Base-by-base conservation (phyloP, 371 early-diverging fungal genomes). In the Choanephora cucurbitarum region DNA sequence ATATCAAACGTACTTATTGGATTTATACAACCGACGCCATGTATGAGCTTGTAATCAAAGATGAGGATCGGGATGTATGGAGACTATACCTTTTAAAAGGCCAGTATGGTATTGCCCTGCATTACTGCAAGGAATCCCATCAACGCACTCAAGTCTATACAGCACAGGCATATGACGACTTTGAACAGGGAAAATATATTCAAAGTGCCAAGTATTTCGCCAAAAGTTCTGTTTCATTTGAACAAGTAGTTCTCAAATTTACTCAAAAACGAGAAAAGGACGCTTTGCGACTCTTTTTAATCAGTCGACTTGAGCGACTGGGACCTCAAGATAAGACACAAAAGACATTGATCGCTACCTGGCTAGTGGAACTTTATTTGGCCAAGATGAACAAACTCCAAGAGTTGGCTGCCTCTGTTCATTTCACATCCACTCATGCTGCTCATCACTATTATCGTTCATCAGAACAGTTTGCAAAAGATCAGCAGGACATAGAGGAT, bases 41-140 rank as follows among this genome's bases (percentile, higher is more conserved):
- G 39, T 92, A 87, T 58, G 97, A 97, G 67, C 76, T 97, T 10
- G 80, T 92, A 15, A 82, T 94, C 37, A 86, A 85, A 1, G 89
- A 92, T 44, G 97, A 98, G 69, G 94, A 93, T 51, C 84, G 95
- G 5, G 88, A 97, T 62, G 88, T 96, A 3, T 98, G 98, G 98
- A 81, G 84, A 17, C 73, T 94, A 0, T 94, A 90, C 58, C 75
- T 98, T 40, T 76, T 83, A 40, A 83, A 86, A 55, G 81, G 81
- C 42, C 71, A 84, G 53, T 96, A 89, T 59, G 89, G 90, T 21
- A 69, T 77, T 14, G 94, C 95, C 2, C 66, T 92, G 31, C 73
- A 83, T 37, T 89, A 88, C 64, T 87, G 90, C 62, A 91, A 88
- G 73, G 88, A 84, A 52, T 76, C 84, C 2, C 73, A 79, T 0